Conservation (phyloP, 306 rosid genomes). For the Malus sylvestris region DNA sequence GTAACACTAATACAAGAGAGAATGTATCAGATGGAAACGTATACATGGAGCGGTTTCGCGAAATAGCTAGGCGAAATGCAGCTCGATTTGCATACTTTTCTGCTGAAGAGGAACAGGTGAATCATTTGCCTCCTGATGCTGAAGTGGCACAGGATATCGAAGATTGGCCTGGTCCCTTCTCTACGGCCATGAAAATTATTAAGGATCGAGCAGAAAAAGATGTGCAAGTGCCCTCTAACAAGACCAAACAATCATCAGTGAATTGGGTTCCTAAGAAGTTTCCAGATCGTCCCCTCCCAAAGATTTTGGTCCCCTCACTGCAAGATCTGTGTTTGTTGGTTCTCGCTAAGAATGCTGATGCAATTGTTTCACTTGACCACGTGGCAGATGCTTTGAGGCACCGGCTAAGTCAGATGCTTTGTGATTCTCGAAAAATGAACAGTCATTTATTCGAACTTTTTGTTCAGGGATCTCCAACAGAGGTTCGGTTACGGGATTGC, state of each 20-base stretch:
- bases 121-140: slow-evolving; percentile 7
- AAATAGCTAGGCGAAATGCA: slow-evolving; percentile 55
- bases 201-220: slow-evolving; percentile 32
- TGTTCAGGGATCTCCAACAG: slow-evolving; percentile 56
- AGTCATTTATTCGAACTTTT: slow-evolving; percentile 41
- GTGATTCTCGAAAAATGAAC: slow-evolving; percentile 65
- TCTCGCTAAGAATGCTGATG: slow-evolving; percentile 57
- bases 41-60: slow-evolving; percentile 36
- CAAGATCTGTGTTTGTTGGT: slow-evolving; percentile 35
- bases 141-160: slow-evolving; percentile 25
- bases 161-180: slow-evolving; percentile 56
- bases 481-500: slow-evolving; percentile 61
- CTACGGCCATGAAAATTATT: slow-evolving; percentile 46
- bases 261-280: slow-evolving; percentile 37
- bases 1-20: neutral
- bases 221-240: neutral
- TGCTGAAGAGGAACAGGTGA: slow-evolving; percentile 16
- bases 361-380: slow-evolving; percentile 56
- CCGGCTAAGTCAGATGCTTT: slow-evolving; percentile 47
- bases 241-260: slow-evolving; percentile 11
- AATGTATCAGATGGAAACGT: slow-evolving; percentile 13
- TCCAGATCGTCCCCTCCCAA: neutral
- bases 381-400: slow-evolving; percentile 55
- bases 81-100: slow-evolving; percentile 36
- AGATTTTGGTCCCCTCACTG: slow-evolving; percentile 44